A percentile compares a stretch with the other conserved stretches of the same genome.
Evolutionary conservation across 495 filamentous ascomycete genomes (phyloP).

Genomic region (Neurospora cerealis): DNA sequence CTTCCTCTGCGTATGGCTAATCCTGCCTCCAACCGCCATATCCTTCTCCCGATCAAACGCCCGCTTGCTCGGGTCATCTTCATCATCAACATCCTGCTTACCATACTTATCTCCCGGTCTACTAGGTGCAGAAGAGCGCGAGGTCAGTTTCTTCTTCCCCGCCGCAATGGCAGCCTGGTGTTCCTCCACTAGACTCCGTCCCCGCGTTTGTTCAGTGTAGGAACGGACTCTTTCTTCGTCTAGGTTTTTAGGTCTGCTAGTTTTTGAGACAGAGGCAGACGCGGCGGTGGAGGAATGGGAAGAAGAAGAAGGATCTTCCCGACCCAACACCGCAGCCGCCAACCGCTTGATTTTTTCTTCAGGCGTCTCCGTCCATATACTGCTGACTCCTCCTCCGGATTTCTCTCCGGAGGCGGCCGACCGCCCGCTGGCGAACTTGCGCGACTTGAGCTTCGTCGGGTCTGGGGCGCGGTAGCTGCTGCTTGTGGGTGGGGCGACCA

Average conservation of each 20-base stretch:
- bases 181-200: slow-evolving; percentile 54
- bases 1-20: slow-evolving; percentile 62
- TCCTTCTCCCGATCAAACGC: slow-evolving; percentile 94
- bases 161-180: slow-evolving; percentile 31
- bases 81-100: slow-evolving; percentile 51
- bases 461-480: slow-evolving; percentile 57
- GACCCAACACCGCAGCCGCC: slow-evolving; percentile 76
- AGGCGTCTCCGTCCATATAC: slow-evolving; percentile 86
- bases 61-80: slow-evolving; percentile 84
- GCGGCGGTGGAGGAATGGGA: neutral
- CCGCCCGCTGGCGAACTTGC: slow-evolving; percentile 55
- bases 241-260: neutral
- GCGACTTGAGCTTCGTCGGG: slow-evolving; percentile 70
- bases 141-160: slow-evolving; percentile 2
- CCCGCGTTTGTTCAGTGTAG: slow-evolving; percentile 42
- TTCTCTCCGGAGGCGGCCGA: slow-evolving; percentile 23
- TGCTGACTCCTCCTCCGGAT: slow-evolving; percentile 35
- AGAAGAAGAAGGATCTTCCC: slow-evolving; percentile 24
- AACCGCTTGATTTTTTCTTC: slow-evolving; percentile 76
- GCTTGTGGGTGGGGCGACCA: slow-evolving; percentile 72
- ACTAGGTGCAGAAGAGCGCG: neutral
- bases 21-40: slow-evolving; percentile 64
- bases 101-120: slow-evolving; percentile 2
- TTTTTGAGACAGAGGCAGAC: neutral
- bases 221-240: slow-evolving; percentile 23